These are phyloP conservation scores for Pelargonium myrrhifolium DNA, from an alignment of 441 rosid species.

Conservation along the genomic window DNA sequence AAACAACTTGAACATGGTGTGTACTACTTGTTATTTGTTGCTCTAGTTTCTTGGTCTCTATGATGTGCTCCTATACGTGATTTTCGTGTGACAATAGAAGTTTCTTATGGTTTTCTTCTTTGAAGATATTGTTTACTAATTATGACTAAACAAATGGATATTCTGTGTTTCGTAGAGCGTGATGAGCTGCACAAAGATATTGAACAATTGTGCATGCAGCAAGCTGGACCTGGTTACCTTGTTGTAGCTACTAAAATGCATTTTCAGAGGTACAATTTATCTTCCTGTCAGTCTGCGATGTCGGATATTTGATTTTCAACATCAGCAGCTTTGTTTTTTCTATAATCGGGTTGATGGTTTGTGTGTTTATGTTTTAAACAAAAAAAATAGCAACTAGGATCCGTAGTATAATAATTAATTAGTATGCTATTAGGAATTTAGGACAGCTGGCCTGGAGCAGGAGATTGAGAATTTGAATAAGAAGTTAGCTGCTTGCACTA, in stretches of 20 bases:
- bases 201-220: conserved; percentile 94
- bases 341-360: neutral
- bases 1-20: conserved; percentile 71
- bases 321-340: neutral
- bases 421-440: conserved; percentile 63
- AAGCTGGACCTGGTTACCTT: conserved; percentile 91
- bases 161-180: conserved; percentile 46
- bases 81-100: neutral
- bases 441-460: conserved; percentile 97
- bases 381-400: conserved; percentile 1
- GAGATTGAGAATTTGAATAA: conserved; percentile 79
- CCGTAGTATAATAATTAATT: conserved; percentile 18
- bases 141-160: neutral
- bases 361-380: neutral
- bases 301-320: neutral
- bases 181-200: conserved; percentile 86
- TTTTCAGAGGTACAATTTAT: conserved; percentile 65
- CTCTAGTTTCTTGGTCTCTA: neutral
- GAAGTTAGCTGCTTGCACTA: conserved; percentile 53
- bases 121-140: neutral
- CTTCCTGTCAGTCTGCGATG: neutral
- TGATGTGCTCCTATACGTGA: too few relatives aligned
- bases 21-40: conserved; percentile 6
- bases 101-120: neutral
- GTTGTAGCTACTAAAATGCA: conserved; percentile 90